Evolutionary conservation across 306 rosid genomes (phyloP), one percentile per base, ranked within the genome.

Genomic region (Malus fusca): DNA sequence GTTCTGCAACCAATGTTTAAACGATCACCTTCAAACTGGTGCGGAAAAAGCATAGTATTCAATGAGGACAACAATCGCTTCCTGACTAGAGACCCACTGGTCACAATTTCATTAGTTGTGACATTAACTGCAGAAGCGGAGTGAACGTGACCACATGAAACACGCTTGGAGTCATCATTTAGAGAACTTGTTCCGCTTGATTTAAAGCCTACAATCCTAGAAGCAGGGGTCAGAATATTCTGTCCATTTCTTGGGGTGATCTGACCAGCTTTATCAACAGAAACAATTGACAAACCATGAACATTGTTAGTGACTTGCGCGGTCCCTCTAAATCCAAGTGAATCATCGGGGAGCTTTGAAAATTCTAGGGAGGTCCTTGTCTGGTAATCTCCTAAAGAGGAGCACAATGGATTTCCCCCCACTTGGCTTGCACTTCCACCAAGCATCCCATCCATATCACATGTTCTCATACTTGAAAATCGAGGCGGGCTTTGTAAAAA

Each of bases 141-240:
- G 68, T 56, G 82, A 72, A 70, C 60, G 76, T 66, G 81, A 78
- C 65, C 71, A 68, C 72, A 84, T 66, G 87, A 63, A 81, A 78
- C 76, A 68, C 74, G 75, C 4, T 72, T 19, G 68, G 65, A 65
- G 48, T 82, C 88, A 78, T 91, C 93, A 56, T 58, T 70, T 35
- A 62, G 18, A 81, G 89, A 83, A 80, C 82, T 83, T 58, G 87
- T 72, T 72, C 68, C 87, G 25, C 87, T 85, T 18, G 98, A 84
- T 80, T 88, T 82, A 79, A 95, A 95, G 67, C 99, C 99, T 42
- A 95, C 97, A 83, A 92, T 84, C 90, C 97, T 85, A 64, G 99
- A 90, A 82, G 82, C 96, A 60, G 99, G 99, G 68, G 35, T 74
- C 68, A 83, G 93, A 76, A 83, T 68, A 79, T 61, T 79, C 28